Percentiles rank a stretch among this genome's conserved stretches.
Evolutionary conservation across 1,139 yeast species (phyloP).

Genomic region (Candida dubliniensis): DNA sequence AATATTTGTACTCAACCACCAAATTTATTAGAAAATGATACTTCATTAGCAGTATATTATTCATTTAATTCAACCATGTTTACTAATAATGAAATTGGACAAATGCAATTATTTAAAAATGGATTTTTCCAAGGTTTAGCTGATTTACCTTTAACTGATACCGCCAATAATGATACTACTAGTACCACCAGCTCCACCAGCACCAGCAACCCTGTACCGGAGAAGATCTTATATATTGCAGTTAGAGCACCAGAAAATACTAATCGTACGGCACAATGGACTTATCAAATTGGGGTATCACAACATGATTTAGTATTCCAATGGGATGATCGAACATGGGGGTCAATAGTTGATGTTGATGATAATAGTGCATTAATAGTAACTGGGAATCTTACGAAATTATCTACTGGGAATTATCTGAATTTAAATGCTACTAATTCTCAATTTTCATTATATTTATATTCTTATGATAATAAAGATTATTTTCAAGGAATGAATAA

Average conservation of each 20-base stretch:
- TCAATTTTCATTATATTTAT: constrained; percentile 47
- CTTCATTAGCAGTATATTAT: constrained; percentile 50
- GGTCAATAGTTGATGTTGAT: constrained; percentile 72
- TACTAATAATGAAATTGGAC: constrained; percentile 27
- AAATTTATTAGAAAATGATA: constrained; percentile 24
- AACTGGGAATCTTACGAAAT: constrained; percentile 55
- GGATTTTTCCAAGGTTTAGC: constrained; percentile 63
- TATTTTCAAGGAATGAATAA: constrained; percentile 45
- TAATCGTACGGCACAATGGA: constrained; percentile 45
- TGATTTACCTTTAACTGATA: constrained; percentile 19
- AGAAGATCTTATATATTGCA: constrained; percentile 44
- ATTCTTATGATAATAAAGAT: constrained; percentile 39
- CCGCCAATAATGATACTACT: not conserved
- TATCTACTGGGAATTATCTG: constrained; percentile 17
- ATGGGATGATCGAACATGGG: constrained; percentile 64
- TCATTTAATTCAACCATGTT: constrained; percentile 48
- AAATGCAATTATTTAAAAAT: constrained; percentile 33
- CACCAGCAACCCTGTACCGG: too few species aligned
- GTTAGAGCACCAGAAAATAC: constrained; percentile 48
- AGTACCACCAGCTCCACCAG: too few species aligned
- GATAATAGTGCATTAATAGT: constrained; percentile 66
- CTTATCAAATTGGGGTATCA: constrained; percentile 69
- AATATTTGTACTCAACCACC: constrained; percentile 55
- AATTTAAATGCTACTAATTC: constrained; percentile 31
- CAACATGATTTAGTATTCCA: constrained; percentile 65